Base-by-base conservation (phyloP, 768 basidiomycete species). In the Lactarius pseudohatsudake region DNA sequence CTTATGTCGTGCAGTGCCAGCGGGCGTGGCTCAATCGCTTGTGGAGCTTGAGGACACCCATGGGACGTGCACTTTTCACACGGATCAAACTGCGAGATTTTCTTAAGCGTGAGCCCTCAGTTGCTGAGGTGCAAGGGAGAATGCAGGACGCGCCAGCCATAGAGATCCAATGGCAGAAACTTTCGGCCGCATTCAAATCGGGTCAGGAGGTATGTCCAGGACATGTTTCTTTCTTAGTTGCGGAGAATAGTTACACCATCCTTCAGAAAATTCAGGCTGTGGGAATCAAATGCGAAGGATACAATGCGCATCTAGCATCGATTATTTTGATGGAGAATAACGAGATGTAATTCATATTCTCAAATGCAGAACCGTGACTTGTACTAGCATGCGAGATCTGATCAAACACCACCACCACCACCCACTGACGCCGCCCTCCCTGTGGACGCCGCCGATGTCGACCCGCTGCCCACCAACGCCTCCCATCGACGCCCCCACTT, bases 51-150 rank as follows among this genome's bases (percentile, higher is more conserved):
- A 0, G 0, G 6, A 2, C 7, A 2, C 6, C 40, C 6, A 30
- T 18, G 1, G n/a, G 20, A n/a, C 34, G 59, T 38, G 43, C 41
- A n/a, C 2, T 65, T 20, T 41, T 34, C n/a, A 34, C 11, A 6
- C 64, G 64, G 16, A 47, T 65, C 10, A 36, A n/a, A 16, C 54
- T 65, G 11, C 59, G 64, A 3, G 13, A 28, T 3, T 7, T 36
- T n/a, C 41, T 56, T 28, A 18, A 38, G 32, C 59, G 59, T 41
- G 64, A 65, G 32, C 64, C 64, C 41, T 56, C 64, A 1, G n/a
- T 38, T 11, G 11, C n/a, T 30, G 64, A 65, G 11, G 18, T 61
- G 16, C n/a, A 16, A 34, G 7, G 4, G 8, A 13, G 47, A 26
- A 10, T 50, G 9, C 45, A 11, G 45, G 10, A 10, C 9, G 4